Conservation (phyloP, 306 rosid genomes). For the Citrullus colocynthis region DNA sequence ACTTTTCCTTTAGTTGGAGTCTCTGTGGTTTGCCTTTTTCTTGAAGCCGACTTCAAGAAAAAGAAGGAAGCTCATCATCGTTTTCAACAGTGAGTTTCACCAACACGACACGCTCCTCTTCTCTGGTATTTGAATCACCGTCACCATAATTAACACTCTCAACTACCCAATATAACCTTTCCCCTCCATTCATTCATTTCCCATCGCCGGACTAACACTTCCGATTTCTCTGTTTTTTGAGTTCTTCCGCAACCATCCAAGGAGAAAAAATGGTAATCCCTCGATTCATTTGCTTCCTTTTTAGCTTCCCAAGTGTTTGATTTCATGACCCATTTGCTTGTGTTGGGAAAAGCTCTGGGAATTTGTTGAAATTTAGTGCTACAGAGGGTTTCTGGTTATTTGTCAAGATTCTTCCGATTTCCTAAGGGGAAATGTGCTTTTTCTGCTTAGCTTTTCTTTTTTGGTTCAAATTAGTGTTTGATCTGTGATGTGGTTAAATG, state of each 20-base stretch:
- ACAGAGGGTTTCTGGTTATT: background rate
- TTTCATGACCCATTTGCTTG: background rate
- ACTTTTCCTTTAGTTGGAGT: too few species aligned
- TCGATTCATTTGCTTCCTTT: background rate
- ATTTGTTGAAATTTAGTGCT: background rate
- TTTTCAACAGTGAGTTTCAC: background rate
- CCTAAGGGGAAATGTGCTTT: background rate
- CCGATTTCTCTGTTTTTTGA: background rate
- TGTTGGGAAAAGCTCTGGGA: background rate
- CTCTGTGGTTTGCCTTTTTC: background rate
- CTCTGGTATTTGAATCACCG: background rate
- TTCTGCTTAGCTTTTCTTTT: background rate
- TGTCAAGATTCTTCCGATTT: background rate
- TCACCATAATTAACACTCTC: background rate
- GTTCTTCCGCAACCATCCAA: background rate
- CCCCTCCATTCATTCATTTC: background rate
- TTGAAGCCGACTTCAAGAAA: background rate
- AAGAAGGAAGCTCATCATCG: background rate
- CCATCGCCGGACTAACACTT: background rate
- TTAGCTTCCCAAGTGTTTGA: background rate
- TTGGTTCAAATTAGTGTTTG: background rate
- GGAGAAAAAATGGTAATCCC: background rate
- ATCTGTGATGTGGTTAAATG: background rate
- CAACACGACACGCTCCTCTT: background rate
- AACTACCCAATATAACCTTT: background rate